Evolutionary conservation across 2,329 filamentous ascomycete genomes (phyloP).

Genomic region (Diaporthe longicolla): DNA sequence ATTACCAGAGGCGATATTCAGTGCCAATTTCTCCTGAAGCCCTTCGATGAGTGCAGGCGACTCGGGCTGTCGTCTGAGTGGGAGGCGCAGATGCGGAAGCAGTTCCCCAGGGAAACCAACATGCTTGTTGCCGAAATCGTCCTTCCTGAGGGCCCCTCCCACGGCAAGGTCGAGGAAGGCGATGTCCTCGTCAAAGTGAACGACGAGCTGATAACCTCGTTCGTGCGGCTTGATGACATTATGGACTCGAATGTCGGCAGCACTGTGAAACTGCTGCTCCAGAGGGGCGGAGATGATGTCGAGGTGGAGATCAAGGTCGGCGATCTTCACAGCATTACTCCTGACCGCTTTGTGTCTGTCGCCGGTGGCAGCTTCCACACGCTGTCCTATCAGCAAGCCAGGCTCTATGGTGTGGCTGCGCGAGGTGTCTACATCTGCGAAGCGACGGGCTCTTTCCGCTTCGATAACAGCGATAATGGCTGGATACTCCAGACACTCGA

Average conservation of each 20-base stretch:
- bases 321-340: constrained; percentile 93
- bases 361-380: constrained; percentile 96
- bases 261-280: constrained; percentile 84
- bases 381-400: constrained; percentile 97
- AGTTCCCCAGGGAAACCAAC: constrained; percentile 93
- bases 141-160: constrained; percentile 88
- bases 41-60: constrained; percentile 95
- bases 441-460: constrained; percentile 88
- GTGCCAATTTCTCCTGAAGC: constrained; percentile 96
- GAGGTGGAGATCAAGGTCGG: constrained; percentile 88
- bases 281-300: constrained; percentile 89
- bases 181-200: constrained; percentile 96
- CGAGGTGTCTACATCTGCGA: constrained; percentile 97
- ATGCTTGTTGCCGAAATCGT: constrained; percentile 98
- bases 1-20: constrained; percentile 97
- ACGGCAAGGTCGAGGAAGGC: constrained; percentile 90
- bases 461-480: constrained; percentile 77
- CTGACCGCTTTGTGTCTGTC: constrained; percentile 94
- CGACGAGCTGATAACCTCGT: constrained; percentile 91
- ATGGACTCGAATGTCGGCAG: constrained; percentile 88
- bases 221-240: constrained; percentile 91
- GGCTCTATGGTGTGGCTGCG: constrained; percentile 91
- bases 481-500: constrained; percentile 96
- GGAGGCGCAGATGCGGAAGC: constrained; percentile 86
- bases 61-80: constrained; percentile 87